A percentile compares a stretch with the other conserved stretches of the same genome.
Conservation (phyloP, 495 filamentous ascomycete genomes). For the Penicillium roqueforti region DNA sequence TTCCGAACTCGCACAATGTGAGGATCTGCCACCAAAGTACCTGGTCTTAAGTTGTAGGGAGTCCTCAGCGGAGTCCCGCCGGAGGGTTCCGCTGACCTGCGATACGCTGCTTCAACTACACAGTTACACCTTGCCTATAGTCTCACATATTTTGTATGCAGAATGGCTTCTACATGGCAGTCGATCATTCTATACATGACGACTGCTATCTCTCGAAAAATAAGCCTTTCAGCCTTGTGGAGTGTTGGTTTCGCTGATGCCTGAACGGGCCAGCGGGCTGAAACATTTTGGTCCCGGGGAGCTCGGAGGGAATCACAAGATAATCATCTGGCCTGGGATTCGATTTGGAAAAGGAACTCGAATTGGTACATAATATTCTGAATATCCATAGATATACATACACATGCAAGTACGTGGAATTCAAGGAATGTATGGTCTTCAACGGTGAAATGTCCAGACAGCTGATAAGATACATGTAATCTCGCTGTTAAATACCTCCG, state of each 20-base stretch:
- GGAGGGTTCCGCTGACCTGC: conserved; percentile 31
- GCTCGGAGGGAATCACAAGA: conserved; percentile 1
- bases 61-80: conserved; percentile 36
- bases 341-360: no score
- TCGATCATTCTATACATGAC: background rate
- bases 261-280: conserved; percentile 1
- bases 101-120: conserved; percentile 8
- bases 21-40: background rate
- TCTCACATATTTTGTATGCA: background rate
- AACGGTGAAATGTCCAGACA: background rate
- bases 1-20: background rate
- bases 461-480: background rate
- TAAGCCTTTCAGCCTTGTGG: conserved; percentile 11
- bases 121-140: background rate
- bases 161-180: background rate
- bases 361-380: no score
- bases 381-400: no score
- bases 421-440: background rate
- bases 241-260: conserved; percentile 10
- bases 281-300: conserved; percentile 1
- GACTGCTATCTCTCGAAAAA: background rate
- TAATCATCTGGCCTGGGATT: background rate
- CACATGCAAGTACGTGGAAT: no score
- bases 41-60: background rate
- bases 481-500: conserved; percentile 3